Conservation (phyloP, 1,139 yeast species). For the Kodamaea alishanica region DNA sequence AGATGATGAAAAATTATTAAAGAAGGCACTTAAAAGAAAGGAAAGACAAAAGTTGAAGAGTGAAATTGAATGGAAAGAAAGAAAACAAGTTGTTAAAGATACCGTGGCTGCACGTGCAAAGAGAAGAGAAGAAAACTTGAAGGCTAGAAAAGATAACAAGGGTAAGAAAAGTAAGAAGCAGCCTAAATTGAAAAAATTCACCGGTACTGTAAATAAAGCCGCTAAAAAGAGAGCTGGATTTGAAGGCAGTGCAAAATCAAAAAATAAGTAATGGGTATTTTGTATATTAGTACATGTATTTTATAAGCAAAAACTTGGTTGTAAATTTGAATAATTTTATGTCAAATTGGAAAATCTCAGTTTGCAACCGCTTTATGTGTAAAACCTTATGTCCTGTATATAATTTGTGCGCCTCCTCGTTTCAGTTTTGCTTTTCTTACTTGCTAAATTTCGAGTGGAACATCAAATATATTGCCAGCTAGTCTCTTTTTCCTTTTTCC, state of each 20-base stretch:
- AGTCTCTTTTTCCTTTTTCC: too few species aligned
- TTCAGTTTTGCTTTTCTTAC: too few species aligned
- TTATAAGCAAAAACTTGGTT: neutral
- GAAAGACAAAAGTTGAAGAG: conserved; percentile 77
- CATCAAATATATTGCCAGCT: too few species aligned
- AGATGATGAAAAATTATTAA: conserved; percentile 85
- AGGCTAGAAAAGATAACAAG: conserved; percentile 75
- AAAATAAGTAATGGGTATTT: conserved; percentile 15
- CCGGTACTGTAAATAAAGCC: conserved; percentile 47
- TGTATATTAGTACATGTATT: conserved; percentile 4
- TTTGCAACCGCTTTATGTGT: too few species aligned
- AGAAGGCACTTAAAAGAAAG: conserved; percentile 80
- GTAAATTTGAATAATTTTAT: too few species aligned
- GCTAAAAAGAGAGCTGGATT: conserved; percentile 56
- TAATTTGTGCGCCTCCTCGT: too few species aligned
- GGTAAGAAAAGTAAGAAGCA: conserved; percentile 69
- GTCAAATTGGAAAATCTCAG: too few species aligned
- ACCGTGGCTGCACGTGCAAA: conserved; percentile 71
- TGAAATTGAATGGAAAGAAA: conserved; percentile 82
- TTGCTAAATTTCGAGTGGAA: too few species aligned
- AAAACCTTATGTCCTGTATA: too few species aligned
- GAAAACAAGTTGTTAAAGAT: conserved; percentile 74
- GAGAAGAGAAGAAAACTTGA: conserved; percentile 86
- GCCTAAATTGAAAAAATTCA: conserved; percentile 65
- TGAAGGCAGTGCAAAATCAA: conserved; percentile 49